Evolutionary conservation across 2,329 filamentous ascomycete species (phyloP), one percentile per base, ranked within the genome.

Genomic region (Botrytis galanthina): DNA sequence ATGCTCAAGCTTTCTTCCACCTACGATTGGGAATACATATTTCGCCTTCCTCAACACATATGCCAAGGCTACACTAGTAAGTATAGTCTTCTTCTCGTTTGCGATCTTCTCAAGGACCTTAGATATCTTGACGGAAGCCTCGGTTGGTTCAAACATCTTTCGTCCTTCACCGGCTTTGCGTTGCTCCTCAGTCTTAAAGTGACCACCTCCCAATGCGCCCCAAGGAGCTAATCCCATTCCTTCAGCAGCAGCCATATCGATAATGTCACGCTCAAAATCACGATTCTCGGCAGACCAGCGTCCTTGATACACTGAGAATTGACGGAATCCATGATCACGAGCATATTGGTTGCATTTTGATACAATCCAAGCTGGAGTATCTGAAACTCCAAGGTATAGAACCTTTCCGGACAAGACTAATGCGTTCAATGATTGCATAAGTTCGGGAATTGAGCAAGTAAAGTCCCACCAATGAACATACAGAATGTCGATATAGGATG

Each of bases 11-110:
- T 90, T 93, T 18, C 91, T 86, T 0, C 90, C 90, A 18, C 92
- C 92, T 7, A 93, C 84, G 59, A 94, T 89, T 1, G 92, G 92
- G 79, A 93, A 93, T 20, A 94, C 90, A 78, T 93, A 89, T 0
- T 91, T 88, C 0, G 90, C 84, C 83, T 94, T 93, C 76, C 89
- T 86, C 85, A 92, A 87, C 22, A 94, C 89, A 79, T 94, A 94
- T 3, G 92, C 92, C 37, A 94, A 82, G 14, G 92, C 92, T 48
- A 93, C 83, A 54, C 87, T 87, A 6, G 89, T 91, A 67, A 93
- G 85, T 46, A 86, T 83, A 2, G 85, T 83, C 1, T 86, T 86
- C 76, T 90, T 87, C 74, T 86, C 83, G 12, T 85, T 84, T 0
- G 88, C 89, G 12, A 92, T 85, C 77, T 88, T 85, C 39, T 87